Evolutionary conservation across 1,284 basidiomycete species (phyloP).

Genomic region (Rhodotorula sp.): DNA sequence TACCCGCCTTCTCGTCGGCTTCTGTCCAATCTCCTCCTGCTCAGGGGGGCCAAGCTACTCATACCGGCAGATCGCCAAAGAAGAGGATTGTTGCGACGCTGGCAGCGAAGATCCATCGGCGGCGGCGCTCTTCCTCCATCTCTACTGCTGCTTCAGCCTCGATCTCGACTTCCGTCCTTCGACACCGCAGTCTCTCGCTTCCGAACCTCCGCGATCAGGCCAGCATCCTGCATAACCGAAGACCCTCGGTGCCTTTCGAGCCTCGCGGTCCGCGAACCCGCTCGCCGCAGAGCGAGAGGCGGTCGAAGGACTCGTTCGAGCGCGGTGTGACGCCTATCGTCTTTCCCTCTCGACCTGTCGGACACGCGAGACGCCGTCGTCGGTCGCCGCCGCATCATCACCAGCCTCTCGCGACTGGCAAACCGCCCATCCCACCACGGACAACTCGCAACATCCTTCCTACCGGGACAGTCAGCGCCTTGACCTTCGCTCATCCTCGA

Average conservation of each 20-base stretch:
- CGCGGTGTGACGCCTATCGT: not conserved
- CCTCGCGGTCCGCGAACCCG: constrained; percentile 2
- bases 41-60: not conserved
- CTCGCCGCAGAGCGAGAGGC: not conserved
- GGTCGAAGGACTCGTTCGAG: not conserved
- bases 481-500: constrained; percentile 7
- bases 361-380: not conserved
- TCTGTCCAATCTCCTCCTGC: not conserved
- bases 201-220: not conserved
- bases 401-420: too few species aligned
- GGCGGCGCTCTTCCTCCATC: not conserved
- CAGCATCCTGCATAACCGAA: not conserved
- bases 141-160: not conserved
- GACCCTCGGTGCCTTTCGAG: constrained; percentile 1
- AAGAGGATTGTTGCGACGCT: too few species aligned
- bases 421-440: not conserved
- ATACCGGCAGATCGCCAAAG: not conserved
- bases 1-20: not conserved
- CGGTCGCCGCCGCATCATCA: not conserved
- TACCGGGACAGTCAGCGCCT: not conserved
- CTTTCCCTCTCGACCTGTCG: not conserved
- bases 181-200: not conserved
- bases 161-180: not conserved
- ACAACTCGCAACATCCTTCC: not conserved
- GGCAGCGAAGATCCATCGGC: too few species aligned